These are phyloP conservation scores for Pichia sp. DNA, from an alignment of 1,139 yeast genomes.

Conservation along the genomic window DNA sequence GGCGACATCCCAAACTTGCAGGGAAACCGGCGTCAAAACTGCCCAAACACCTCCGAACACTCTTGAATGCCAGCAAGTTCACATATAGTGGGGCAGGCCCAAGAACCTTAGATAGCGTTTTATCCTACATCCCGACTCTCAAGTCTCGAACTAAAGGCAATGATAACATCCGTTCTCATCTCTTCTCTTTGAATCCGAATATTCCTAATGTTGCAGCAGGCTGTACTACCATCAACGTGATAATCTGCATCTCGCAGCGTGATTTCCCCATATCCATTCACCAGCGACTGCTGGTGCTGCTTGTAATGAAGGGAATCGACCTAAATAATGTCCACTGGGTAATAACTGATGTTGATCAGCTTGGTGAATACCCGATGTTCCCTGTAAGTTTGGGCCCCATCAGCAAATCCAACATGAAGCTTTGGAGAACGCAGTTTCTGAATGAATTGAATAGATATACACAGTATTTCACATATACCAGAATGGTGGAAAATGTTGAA, in stretches of 20 bases:
- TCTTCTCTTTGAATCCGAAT: not conserved
- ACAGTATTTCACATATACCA: not conserved
- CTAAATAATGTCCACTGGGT: slow-evolving; percentile 12
- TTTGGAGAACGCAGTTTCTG: not conserved
- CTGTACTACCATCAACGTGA: slow-evolving; percentile 2
- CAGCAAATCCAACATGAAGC: not conserved
- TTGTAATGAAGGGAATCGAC: slow-evolving; percentile 7
- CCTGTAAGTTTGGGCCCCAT: not conserved
- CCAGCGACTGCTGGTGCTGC: slow-evolving; percentile 7
- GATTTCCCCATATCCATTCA: slow-evolving; percentile 15
- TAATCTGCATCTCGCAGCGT: slow-evolving; percentile 12
- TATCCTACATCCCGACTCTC: slow-evolving; percentile 10
- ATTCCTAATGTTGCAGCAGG: not conserved
- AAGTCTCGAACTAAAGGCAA: not conserved
- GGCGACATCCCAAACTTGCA: slow-evolving; percentile 4
- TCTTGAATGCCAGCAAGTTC: slow-evolving; percentile 3
- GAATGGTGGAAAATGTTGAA: not conserved
- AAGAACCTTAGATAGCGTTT: slow-evolving; percentile 12
- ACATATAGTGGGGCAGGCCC: slow-evolving; percentile 9
- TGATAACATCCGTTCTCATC: not conserved
- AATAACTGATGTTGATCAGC: slow-evolving; percentile 11
- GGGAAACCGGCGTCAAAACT: not conserved
- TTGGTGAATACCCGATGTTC: slow-evolving; percentile 1
- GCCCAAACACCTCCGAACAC: slow-evolving; percentile 3
- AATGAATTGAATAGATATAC: slow-evolving; percentile 1